These are phyloP conservation scores for Pseudogymnoascus sp. DNA, from an alignment of 2,329 filamentous ascomycete genomes.

Conservation along the genomic window DNA sequence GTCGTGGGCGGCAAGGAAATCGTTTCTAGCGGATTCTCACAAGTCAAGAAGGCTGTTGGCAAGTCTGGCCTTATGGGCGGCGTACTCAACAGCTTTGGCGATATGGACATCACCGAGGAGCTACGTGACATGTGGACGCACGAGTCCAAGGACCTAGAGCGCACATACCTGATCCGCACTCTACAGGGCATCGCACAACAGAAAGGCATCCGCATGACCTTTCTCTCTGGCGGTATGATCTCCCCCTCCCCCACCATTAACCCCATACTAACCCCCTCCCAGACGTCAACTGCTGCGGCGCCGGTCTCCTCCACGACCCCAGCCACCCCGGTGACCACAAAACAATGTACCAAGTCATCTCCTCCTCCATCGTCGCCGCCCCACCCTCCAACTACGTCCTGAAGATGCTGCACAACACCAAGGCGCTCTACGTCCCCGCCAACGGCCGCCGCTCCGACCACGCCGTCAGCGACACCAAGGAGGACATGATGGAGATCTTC, in stretches of 20 bases:
- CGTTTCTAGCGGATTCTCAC: conserved; percentile 84
- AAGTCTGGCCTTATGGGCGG: conserved; percentile 94
- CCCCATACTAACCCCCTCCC: neutral
- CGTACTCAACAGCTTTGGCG: conserved; percentile 91
- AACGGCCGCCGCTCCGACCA: conserved; percentile 75
- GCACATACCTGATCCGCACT: conserved; percentile 92
- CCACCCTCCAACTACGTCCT: conserved; percentile 79
- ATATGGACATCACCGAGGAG: conserved; percentile 90
- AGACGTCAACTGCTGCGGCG: conserved; percentile 85
- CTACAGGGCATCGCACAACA: conserved; percentile 92
- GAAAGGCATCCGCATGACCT: conserved; percentile 93
- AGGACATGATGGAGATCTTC: conserved; percentile 99
- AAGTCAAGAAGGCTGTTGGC: conserved; percentile 92
- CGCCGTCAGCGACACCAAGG: conserved; percentile 82
- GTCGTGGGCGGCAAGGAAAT: conserved; percentile 92
- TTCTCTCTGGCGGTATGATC: conserved; percentile 71
- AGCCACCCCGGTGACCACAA: conserved; percentile 88
- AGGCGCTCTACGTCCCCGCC: conserved; percentile 78
- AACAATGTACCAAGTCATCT: conserved; percentile 98
- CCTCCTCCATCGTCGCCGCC: conserved; percentile 83
- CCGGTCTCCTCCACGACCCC: conserved; percentile 89
- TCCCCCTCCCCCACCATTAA: neutral
- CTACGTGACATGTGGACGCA: conserved; percentile 97
- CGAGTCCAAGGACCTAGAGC: conserved; percentile 91
- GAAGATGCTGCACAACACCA: conserved; percentile 92